Conservation (phyloP, 2,329 filamentous ascomycete genomes). For the Dothiorella sarmentorum region DNA sequence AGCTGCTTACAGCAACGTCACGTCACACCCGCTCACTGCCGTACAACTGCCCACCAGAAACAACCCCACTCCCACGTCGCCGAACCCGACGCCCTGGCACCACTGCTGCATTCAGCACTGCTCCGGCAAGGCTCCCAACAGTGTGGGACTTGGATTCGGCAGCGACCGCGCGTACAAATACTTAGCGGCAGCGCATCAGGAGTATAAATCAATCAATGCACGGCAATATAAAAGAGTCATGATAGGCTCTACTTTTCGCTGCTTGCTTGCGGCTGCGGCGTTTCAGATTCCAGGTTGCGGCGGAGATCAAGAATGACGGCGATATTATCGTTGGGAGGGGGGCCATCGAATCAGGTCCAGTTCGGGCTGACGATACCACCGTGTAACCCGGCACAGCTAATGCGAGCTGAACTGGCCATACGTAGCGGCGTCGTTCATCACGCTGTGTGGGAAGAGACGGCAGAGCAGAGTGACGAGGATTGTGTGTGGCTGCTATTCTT, state of each 20-base stretch:
- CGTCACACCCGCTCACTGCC: constrained; percentile 8
- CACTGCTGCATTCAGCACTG: neutral
- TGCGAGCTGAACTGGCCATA: neutral
- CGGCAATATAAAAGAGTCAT: too few species aligned
- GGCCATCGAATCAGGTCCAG: too few species aligned
- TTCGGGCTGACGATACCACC: neutral
- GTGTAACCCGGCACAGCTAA: neutral
- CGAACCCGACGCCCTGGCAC: neutral
- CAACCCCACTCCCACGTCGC: neutral
- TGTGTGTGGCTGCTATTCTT: neutral
- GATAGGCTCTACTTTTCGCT: neutral
- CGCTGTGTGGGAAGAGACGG: too few species aligned
- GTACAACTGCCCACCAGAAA: neutral
- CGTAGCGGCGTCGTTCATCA: too few species aligned
- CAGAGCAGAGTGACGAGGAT: neutral
- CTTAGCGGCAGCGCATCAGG: too few species aligned
- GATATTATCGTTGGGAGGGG: too few species aligned
- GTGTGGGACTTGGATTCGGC: neutral
- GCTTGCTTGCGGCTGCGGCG: neutral
- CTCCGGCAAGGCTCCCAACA: neutral
- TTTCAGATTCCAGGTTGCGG: neutral
- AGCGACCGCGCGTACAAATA: too few species aligned
- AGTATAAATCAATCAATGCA: too few species aligned
- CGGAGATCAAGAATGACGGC: neutral
- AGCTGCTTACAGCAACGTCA: neutral